phyloP scores from a whole-genome alignment of 768 basidiomycete genomes.

The Lactarius hengduanensis region DNA sequence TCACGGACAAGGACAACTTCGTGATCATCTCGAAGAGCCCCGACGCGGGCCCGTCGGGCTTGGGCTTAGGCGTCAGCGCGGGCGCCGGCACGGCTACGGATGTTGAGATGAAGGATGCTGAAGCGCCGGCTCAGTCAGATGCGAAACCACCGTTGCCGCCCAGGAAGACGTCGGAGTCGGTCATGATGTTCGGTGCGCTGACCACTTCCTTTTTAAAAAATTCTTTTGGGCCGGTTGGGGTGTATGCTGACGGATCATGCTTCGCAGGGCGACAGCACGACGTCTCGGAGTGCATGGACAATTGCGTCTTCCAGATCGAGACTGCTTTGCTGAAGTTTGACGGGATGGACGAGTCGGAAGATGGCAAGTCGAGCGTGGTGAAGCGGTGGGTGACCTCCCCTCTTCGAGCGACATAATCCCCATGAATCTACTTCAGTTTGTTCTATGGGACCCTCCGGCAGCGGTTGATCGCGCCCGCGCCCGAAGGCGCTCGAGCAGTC shows the following conservation, averaged over 20 bases:
- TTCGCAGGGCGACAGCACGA: conserved; percentile 88
- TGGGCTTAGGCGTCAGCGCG: neutral
- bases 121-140: conserved; percentile 30
- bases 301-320: conserved; percentile 98
- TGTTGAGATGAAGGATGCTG: conserved; percentile 33
- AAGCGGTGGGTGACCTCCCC: conserved; percentile 60
- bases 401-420: neutral
- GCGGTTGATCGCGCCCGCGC: conserved; percentile 44
- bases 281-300: conserved; percentile 98
- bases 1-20: conserved; percentile 45
- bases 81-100: conserved; percentile 30
- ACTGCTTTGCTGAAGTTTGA: conserved; percentile 81
- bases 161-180: conserved; percentile 59
- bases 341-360: conserved; percentile 44
- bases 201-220: too few relatives aligned
- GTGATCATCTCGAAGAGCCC: conserved; percentile 42
- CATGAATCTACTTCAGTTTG: conserved; percentile 40
- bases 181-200: conserved; percentile 85
- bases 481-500: conserved; percentile 43
- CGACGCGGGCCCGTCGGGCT: conserved; percentile 27
- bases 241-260: neutral
- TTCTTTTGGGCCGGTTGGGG: neutral
- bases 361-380: conserved; percentile 72
- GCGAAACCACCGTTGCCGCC: conserved; percentile 53
- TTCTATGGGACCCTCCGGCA: conserved; percentile 91